A percentile compares a stretch with the other conserved stretches of the same genome.
Conservation (phyloP, 2,329 filamentous ascomycete genomes). For the Ceratocystis huliohia region DNA sequence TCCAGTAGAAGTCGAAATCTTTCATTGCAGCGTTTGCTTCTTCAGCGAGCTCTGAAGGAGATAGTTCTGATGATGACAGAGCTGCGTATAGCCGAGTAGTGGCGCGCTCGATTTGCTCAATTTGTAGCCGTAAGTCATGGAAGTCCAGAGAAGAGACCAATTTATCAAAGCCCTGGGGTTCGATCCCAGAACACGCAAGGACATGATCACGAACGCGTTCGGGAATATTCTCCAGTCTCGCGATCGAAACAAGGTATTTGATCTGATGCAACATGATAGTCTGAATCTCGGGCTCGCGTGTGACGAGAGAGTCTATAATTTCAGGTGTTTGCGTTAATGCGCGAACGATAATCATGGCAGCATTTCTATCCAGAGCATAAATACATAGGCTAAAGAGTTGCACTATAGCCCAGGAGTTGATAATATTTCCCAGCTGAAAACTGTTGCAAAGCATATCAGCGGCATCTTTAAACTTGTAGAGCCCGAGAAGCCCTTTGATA, state of each 20-base stretch:
- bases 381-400: conserved; percentile 34
- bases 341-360: conserved; percentile 19
- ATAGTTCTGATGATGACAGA: conserved; percentile 1
- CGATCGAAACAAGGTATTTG: conserved; percentile 20
- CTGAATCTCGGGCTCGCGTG: conserved; percentile 10
- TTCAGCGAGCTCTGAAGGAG: background rate
- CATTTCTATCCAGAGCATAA: conserved; percentile 28
- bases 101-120: conserved; percentile 11
- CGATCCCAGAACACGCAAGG: conserved; percentile 8
- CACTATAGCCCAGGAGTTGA: conserved; percentile 28
- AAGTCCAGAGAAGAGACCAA: conserved; percentile 9
- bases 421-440: conserved; percentile 28
- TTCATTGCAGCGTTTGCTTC: conserved; percentile 13
- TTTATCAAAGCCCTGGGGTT: conserved; percentile 11
- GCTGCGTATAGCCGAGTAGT: background rate
- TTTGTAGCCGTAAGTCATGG: conserved; percentile 14
- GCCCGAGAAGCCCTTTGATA: conserved; percentile 37
- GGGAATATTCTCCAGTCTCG: conserved; percentile 9
- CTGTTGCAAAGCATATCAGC: conserved; percentile 32
- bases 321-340: conserved; percentile 12
- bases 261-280: conserved; percentile 21
- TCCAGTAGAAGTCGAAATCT: conserved; percentile 20
- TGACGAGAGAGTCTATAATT: conserved; percentile 14
- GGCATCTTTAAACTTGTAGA: conserved; percentile 35
- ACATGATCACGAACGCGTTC: background rate